Base-by-base conservation (phyloP, 352 stramenopile genomes). In the Aphanomyces stellatus region DNA sequence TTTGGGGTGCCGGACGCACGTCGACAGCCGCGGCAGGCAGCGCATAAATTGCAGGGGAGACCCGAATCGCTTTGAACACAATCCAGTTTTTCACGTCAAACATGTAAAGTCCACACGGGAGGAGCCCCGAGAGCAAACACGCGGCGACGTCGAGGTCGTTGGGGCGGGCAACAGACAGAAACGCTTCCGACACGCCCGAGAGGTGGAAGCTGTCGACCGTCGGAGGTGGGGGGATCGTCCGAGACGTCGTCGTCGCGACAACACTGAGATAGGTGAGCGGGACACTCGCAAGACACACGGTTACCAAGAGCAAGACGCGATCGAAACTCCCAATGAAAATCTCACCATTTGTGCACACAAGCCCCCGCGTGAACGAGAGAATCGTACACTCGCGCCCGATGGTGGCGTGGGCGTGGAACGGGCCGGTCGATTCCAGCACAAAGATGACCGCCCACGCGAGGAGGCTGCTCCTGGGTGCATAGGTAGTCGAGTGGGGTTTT, bases 71-170 rank as follows among this genome's bases (percentile, higher is more conserved):
- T 34, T 15, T 24, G 7, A 43, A 6, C 22, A 48, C 25, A n/a
- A 43, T n/a, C 53, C 53, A 62, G 19, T 31, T 19, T 30, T 62
- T 62, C 7, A 62, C 27, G 24, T 62, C 53, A 31, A 62, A 46
- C 27, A 62, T 22, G 31, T 33, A 28, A 13, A n/a, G 4, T 19
- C 8, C 7, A 31, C 25, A 48, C 10, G 34, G 53, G 4, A 62
- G 4, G 35, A 62, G 17, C n/a, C 53, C 53, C 19, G 24, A 62
- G 10, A 62, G 4, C 7, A 37, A 7, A 31, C 31, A 62, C 0
- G 8, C 43, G 15, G 34, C 53, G 35, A 28, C 8, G 34, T 62
- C 53, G 24, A 62, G 19, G 46, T 30, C 17, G 24, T 22, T 28
- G 13, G 8, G 19, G 13, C 17, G 46, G 17, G 24, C 17, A 22